phyloP scores from a whole-genome alignment of 2,329 filamentous ascomycete species.

The Epichloe festucae region DNA sequence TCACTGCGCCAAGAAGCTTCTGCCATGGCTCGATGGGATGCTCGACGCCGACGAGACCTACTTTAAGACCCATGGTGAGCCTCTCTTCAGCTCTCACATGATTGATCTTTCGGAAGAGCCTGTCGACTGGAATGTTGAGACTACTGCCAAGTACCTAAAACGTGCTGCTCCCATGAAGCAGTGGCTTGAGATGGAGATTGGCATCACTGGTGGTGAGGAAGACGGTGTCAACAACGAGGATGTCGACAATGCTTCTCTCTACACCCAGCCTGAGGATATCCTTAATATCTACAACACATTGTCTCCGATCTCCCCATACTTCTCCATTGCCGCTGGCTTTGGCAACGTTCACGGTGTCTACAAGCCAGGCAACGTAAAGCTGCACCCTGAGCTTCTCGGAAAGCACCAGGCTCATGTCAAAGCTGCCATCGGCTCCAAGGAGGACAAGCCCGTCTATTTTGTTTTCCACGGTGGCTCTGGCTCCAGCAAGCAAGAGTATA shows the following conservation, averaged over 20 bases:
- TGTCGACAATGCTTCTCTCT: conserved; percentile 91
- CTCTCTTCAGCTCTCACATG: conserved; percentile 96
- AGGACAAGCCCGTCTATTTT: conserved; percentile 92
- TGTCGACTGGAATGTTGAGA: conserved; percentile 82
- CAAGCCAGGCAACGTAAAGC: conserved; percentile 94
- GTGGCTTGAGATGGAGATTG: conserved; percentile 91
- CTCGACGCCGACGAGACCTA: conserved; percentile 85
- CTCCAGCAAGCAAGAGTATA: conserved; percentile 81
- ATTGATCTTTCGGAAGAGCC: conserved; percentile 91
- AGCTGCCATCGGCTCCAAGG: conserved; percentile 57
- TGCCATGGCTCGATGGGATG: conserved; percentile 96
- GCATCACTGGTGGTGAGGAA: conserved; percentile 92
- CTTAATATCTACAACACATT: conserved; percentile 82
- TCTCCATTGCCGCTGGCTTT: conserved; percentile 96
- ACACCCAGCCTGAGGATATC: conserved; percentile 97
- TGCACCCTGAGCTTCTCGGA: conserved; percentile 86
- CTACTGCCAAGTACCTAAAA: conserved; percentile 87
- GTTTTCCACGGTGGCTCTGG: conserved; percentile 99
- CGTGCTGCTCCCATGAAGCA: conserved; percentile 93
- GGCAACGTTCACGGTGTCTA: conserved; percentile 99
- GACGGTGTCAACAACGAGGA: conserved; percentile 98
- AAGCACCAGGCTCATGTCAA: conserved; percentile 94
- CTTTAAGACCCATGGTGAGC: conserved; percentile 87
- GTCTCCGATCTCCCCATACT: conserved; percentile 79
- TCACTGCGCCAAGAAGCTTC: conserved; percentile 98